Conservation (phyloP, 1,139 yeast genomes). For the Ogataea hybrid region DNA sequence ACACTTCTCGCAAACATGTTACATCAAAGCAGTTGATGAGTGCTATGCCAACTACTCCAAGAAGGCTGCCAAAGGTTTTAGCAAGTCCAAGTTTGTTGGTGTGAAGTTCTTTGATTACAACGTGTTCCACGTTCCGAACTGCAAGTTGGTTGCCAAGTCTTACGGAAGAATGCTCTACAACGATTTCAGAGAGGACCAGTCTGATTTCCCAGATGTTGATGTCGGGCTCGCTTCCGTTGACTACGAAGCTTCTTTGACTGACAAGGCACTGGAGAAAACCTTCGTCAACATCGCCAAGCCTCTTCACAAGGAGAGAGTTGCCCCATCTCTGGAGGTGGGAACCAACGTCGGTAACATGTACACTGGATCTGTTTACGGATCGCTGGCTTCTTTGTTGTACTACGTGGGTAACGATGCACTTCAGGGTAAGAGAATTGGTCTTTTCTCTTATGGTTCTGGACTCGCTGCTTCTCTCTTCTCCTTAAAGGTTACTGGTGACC, state of each 20-base stretch:
- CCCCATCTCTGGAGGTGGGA: conserved; percentile 81
- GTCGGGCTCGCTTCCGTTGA: conserved; percentile 52
- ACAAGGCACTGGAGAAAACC: conserved; percentile 79
- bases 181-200: conserved; percentile 74
- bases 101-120: conserved; percentile 81
- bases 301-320: conserved; percentile 64
- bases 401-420: conserved; percentile 72
- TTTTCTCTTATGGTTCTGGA: conserved; percentile 98
- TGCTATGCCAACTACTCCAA: conserved; percentile 81
- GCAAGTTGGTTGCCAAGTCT: conserved; percentile 91
- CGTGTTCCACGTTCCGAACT: conserved; percentile 98
- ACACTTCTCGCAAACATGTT: conserved; percentile 91
- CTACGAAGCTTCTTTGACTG: conserved; percentile 78
- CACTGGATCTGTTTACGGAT: conserved; percentile 91
- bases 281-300: conserved; percentile 81
- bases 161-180: conserved; percentile 90
- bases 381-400: conserved; percentile 77
- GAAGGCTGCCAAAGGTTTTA: conserved; percentile 62
- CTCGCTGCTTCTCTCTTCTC: conserved; percentile 90
- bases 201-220: conserved; percentile 63
- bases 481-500: conserved; percentile 76
- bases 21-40: conserved; percentile 88
- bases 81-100: conserved; percentile 54
- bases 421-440: conserved; percentile 81
- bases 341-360: conserved; percentile 99